These are phyloP conservation scores for Arachnopeziza araneosa DNA, from an alignment of 2,329 filamentous ascomycete genomes.

Conservation along the genomic window DNA sequence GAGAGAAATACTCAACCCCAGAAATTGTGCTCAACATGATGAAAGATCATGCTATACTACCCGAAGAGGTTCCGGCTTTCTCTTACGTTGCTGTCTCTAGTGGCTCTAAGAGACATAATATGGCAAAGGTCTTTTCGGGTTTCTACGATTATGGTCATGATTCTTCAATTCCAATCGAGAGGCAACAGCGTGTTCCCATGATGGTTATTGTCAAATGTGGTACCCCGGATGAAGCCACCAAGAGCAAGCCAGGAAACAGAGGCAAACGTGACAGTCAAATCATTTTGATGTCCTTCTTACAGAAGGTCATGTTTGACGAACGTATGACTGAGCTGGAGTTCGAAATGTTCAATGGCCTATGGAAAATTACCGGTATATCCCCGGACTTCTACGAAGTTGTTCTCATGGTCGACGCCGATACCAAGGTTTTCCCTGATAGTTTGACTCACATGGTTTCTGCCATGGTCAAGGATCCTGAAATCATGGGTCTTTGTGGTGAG, in stretches of 20 bases:
- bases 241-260: slow-evolving; percentile 89
- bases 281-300: slow-evolving; percentile 97
- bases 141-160: slow-evolving; percentile 94
- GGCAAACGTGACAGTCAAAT: slow-evolving; percentile 99
- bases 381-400: slow-evolving; percentile 97
- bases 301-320: slow-evolving; percentile 99
- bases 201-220: slow-evolving; percentile 94
- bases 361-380: slow-evolving; percentile 97
- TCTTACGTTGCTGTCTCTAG: slow-evolving; percentile 96
- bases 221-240: slow-evolving; percentile 76
- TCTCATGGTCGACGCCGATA: slow-evolving; percentile 98
- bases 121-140: slow-evolving; percentile 96
- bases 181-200: slow-evolving; percentile 97
- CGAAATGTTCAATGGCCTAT: slow-evolving; percentile 98
- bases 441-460: slow-evolving; percentile 98
- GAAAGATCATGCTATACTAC: slow-evolving; percentile 77
- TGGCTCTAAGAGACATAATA: slow-evolving; percentile 96
- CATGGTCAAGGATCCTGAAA: slow-evolving; percentile 98
- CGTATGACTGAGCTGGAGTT: slow-evolving; percentile 99
- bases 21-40: slow-evolving; percentile 91
- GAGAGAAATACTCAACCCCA: slow-evolving; percentile 79
- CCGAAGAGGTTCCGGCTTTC: slow-evolving; percentile 79
- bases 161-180: slow-evolving; percentile 73
- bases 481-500: slow-evolving; percentile 98
- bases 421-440: slow-evolving; percentile 97